A percentile compares a stretch with the other conserved stretches of the same genome.
Evolutionary conservation across 2,329 filamentous ascomycete species (phyloP).

Genomic region (Neopestalotiopsis sp.): DNA sequence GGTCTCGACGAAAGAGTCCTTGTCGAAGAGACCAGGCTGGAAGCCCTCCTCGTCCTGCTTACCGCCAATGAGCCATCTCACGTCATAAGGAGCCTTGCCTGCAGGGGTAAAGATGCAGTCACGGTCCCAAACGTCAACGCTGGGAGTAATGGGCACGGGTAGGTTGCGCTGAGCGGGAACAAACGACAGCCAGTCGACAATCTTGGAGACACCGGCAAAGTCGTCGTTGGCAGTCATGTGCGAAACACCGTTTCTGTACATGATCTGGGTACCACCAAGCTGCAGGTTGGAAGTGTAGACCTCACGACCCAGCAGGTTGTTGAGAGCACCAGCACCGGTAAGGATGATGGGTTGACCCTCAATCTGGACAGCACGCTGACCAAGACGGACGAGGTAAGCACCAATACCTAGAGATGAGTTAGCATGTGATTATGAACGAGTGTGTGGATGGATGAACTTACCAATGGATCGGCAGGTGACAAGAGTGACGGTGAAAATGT

Average conservation of each 20-base stretch:
- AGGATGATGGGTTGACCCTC: conserved; percentile 99
- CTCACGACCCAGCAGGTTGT: conserved; percentile 97
- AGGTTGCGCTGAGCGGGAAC: conserved; percentile 94
- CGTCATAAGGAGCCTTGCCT: conserved; percentile 87
- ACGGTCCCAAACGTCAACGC: conserved; percentile 88
- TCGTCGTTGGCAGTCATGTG: conserved; percentile 98
- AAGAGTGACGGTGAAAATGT: conserved; percentile 97
- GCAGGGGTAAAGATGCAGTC: conserved; percentile 85
- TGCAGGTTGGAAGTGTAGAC: conserved; percentile 99
- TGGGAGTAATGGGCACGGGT: conserved; percentile 90
- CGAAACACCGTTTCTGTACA: conserved; percentile 99
- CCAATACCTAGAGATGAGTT: conserved; percentile 72
- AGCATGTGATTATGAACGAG: conserved; percentile 30
- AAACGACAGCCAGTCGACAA: conserved; percentile 97
- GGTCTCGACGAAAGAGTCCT: conserved; percentile 94
- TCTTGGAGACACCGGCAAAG: conserved; percentile 96
- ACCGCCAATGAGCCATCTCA: conserved; percentile 90
- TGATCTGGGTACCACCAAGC: conserved; percentile 99
- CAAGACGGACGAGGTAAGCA: conserved; percentile 97
- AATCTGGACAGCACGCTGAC: conserved; percentile 97
- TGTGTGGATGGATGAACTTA: conserved; percentile 43
- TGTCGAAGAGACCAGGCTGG: conserved; percentile 92
- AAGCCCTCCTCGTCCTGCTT: conserved; percentile 86
- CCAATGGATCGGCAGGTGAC: conserved; percentile 98
- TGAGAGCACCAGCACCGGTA: conserved; percentile 94